A percentile compares a stretch with the other conserved stretches of the same genome.
phyloP scores from a whole-genome alignment of 495 filamentous ascomycete species.

The Xylaria cubensis region DNA sequence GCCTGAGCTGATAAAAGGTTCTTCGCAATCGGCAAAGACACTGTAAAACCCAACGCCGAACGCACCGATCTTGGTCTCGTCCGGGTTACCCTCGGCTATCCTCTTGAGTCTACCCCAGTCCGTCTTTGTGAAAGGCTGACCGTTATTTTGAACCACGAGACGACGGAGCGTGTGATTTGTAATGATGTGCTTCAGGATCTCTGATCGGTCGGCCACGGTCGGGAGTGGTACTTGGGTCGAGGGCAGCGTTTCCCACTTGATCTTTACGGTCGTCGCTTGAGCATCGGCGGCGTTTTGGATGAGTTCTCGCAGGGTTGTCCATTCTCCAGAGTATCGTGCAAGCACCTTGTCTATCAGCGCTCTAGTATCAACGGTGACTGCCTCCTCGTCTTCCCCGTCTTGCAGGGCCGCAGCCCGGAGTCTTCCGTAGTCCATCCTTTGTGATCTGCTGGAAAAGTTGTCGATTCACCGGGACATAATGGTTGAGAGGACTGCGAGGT shows the following conservation, averaged over 20 bases:
- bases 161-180: conserved; percentile 82
- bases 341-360: conserved; percentile 98
- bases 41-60: conserved; percentile 99
- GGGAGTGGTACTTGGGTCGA: conserved; percentile 79
- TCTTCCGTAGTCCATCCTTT: conserved; percentile 74
- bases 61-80: conserved; percentile 98
- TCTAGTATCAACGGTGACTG: conserved; percentile 97
- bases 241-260: conserved; percentile 88
- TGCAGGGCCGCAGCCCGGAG: conserved; percentile 86
- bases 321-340: conserved; percentile 93
- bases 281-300: conserved; percentile 99
- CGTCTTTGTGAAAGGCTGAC: conserved; percentile 78
- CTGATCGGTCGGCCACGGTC: conserved; percentile 66
- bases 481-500: not conserved
- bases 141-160: conserved; percentile 88
- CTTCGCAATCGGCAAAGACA: conserved; percentile 97
- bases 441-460: not conserved
- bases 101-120: conserved; percentile 95
- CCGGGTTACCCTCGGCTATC: conserved; percentile 97
- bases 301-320: conserved; percentile 85
- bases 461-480: conserved; percentile 11
- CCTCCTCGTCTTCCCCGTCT: conserved; percentile 88
- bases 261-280: conserved; percentile 83
- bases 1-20: conserved; percentile 93
- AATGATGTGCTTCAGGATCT: conserved; percentile 80